Evolutionary conservation across 192 early-diverging fungal genomes (phyloP).

Genomic region (Coemansia reversa): DNA sequence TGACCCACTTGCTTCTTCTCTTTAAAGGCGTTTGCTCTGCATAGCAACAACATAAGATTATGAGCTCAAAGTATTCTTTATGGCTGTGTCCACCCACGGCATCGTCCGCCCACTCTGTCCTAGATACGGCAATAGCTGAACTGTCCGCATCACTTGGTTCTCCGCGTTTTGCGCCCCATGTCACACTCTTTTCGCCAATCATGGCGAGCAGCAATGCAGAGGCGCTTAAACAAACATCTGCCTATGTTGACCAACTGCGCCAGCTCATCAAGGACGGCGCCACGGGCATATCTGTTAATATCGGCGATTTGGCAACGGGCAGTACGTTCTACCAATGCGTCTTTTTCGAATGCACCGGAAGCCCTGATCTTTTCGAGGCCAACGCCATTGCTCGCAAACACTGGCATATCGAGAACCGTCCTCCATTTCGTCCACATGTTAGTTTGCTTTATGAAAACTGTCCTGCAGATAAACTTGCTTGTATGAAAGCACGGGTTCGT

Average conservation of each 20-base stretch:
- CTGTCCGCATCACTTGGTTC: conserved; percentile 13
- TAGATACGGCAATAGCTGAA: conserved; percentile 12
- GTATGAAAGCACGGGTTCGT: conserved; percentile 4
- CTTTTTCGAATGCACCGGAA: conserved; percentile 14
- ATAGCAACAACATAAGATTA: background rate
- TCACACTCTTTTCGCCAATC: conserved; percentile 38
- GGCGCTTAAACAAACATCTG: conserved; percentile 16
- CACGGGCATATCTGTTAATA: conserved; percentile 15
- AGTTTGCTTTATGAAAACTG: conserved; percentile 38
- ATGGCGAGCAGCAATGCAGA: conserved; percentile 16
- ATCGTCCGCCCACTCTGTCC: conserved; percentile 2
- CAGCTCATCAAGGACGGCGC: conserved; percentile 5
- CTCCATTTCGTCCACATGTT: conserved; percentile 30
- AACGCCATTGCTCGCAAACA: conserved; percentile 28
- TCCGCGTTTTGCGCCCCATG: conserved; percentile 28
- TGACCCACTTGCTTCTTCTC: too few species aligned
- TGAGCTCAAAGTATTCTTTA: conserved; percentile 37
- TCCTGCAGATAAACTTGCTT: background rate
- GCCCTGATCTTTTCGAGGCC: conserved; percentile 8
- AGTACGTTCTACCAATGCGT: conserved; percentile 36
- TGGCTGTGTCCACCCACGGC: conserved; percentile 34
- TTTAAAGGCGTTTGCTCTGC: too few species aligned
- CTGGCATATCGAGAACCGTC: conserved; percentile 19
- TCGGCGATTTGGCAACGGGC: conserved; percentile 14
- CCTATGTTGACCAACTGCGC: conserved; percentile 14